Percentiles rank a stretch among this genome's conserved stretches.
These are phyloP conservation scores for Zarea fungicola DNA, from an alignment of 2,329 filamentous ascomycete species.

Conservation along the genomic window DNA sequence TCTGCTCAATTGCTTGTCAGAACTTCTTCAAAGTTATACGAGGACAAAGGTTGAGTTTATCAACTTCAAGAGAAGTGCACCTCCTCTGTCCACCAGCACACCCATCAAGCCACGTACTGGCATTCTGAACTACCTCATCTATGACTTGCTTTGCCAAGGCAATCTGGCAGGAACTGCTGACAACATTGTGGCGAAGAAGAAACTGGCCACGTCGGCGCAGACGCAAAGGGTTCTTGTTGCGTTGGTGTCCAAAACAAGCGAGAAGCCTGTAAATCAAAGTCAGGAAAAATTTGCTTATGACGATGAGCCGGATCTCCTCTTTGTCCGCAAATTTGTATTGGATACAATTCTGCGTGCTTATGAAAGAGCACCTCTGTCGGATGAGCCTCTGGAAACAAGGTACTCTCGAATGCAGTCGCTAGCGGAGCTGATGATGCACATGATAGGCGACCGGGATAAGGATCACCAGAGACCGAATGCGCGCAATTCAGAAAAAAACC, in stretches of 20 bases:
- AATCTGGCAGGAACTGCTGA: constrained; percentile 65
- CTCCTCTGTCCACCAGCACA: constrained; percentile 75
- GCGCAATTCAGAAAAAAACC: constrained; percentile 34
- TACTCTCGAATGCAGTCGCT: constrained; percentile 85
- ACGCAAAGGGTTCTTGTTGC: constrained; percentile 83
- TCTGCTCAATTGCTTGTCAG: constrained; percentile 83
- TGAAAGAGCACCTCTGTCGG: constrained; percentile 75
- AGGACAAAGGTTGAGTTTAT: constrained; percentile 97
- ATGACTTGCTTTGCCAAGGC: constrained; percentile 62
- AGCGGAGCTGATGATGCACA: constrained; percentile 86
- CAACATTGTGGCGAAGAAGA: constrained; percentile 75
- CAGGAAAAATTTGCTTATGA: constrained; percentile 61
- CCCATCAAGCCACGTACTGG: constrained; percentile 91
- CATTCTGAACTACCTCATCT: constrained; percentile 89
- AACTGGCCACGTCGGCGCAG: constrained; percentile 74
- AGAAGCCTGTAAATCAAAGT: constrained; percentile 57
- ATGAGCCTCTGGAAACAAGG: constrained; percentile 75
- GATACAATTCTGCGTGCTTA: constrained; percentile 91
- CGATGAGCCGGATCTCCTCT: constrained; percentile 77
- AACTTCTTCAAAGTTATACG: constrained; percentile 87
- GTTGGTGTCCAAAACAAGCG: constrained; percentile 80
- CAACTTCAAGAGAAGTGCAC: constrained; percentile 92
- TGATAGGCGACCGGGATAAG: constrained; percentile 77
- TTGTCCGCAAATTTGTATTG: constrained; percentile 90
- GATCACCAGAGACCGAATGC: constrained; percentile 39